Percentiles rank a stretch among this genome's conserved stretches.
Conservation (phyloP, 768 basidiomycete species). For the Tulasnella sp. region DNA sequence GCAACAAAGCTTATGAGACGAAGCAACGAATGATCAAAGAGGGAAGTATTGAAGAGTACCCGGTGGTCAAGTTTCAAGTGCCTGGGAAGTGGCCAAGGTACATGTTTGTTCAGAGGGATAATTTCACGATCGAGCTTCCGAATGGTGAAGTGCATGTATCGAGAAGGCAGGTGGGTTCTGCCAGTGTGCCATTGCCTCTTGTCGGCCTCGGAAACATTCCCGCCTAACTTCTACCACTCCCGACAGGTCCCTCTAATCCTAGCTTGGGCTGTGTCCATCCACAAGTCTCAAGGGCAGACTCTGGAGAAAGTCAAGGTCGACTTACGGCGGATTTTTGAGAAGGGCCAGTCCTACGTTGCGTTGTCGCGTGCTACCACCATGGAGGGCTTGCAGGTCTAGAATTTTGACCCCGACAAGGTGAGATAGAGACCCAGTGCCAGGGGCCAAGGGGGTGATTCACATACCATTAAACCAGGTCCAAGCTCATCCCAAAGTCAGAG, state of each 20-base stretch:
- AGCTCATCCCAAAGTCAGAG: slow-evolving; percentile 70
- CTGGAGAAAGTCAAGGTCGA: slow-evolving; percentile 94
- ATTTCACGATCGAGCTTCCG: slow-evolving; percentile 87
- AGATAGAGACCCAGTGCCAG: slow-evolving; percentile 21
- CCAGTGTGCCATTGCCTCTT: too few species aligned
- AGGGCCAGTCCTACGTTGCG: slow-evolving; percentile 92
- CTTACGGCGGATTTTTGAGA: slow-evolving; percentile 89
- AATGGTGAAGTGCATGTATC: slow-evolving; percentile 81
- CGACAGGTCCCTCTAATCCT: slow-evolving; percentile 80
- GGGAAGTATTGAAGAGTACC: too few species aligned
- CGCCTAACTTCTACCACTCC: not conserved
- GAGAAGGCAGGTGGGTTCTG: slow-evolving; percentile 81
- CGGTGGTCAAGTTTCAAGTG: slow-evolving; percentile 72
- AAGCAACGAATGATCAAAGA: slow-evolving; percentile 37
- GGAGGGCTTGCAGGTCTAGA: slow-evolving; percentile 81
- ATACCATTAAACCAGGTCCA: slow-evolving; percentile 55
- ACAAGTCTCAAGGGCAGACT: slow-evolving; percentile 98
- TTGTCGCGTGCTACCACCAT: slow-evolving; percentile 86
- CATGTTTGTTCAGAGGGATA: slow-evolving; percentile 67
- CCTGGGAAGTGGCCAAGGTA: slow-evolving; percentile 52
- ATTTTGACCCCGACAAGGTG: slow-evolving; percentile 77
- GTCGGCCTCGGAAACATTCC: too few species aligned
- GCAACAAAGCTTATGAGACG: slow-evolving; percentile 26
- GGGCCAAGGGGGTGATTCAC: not conserved
- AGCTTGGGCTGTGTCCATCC: slow-evolving; percentile 98